Base-by-base conservation (phyloP, 2,329 filamentous ascomycete species). In the Fusarium sp. region DNA sequence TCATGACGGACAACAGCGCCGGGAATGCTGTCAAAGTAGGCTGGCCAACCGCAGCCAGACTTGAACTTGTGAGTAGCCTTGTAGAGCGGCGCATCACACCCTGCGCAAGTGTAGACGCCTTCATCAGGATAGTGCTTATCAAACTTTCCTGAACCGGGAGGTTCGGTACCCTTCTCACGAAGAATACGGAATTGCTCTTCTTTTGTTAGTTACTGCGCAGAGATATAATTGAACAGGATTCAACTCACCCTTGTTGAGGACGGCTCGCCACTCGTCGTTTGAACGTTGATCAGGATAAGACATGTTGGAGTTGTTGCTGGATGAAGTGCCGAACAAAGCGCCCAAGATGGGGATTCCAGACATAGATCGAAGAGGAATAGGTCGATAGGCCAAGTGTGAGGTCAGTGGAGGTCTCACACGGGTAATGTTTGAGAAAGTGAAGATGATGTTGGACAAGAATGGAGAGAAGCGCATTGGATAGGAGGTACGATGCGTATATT, bases 21-120 rank as follows among this genome's bases (percentile, higher is more conserved):
- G 0, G 96, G 95, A 52, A 99, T 88, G 70, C 91, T 95, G 80
- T 99, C 96, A 78, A 95, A 99, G 82, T 98, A 99, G 13, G 96
- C 96, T 1, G 96, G 96, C 96, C 96, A 99, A 65, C 96, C 96
- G 80, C 96, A 99, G 41, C 94, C 93, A 18, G 92, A 97, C 80
- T 92, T 92, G 86, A 99, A 99, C 80, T 99, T 99, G 82, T 97
- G 94, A 67, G 86, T 86, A 30, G 96, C 94, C 79, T 90, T 95
- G 87, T 99, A 99, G 18, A 99, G 88, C 7, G 96, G 94, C 9
- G 94, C 87, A 30, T 90, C 80, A 84, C 96, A 99, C 53, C 88
- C 96, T 18, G 92, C 92, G 81, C 96, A 99, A 45, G 86, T 89
- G 83, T 98, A 99, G 56, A 93, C 87, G 59, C 96, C 97, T 7